Conservation (phyloP, 768 basidiomycete species). For the Leccinum broughii region DNA sequence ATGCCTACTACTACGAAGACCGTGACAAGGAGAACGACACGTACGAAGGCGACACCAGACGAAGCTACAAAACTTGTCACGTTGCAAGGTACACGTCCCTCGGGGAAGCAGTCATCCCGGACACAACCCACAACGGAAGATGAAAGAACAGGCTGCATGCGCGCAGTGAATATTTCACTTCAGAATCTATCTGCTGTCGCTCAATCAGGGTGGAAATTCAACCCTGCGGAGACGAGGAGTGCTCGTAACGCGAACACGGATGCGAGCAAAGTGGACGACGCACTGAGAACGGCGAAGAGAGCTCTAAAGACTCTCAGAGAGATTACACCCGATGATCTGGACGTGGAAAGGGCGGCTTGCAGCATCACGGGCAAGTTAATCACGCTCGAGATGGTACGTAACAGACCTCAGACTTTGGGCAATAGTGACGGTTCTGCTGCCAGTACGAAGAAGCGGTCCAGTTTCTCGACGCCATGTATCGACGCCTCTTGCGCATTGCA, state of each 20-base stretch:
- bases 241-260: constrained; percentile 20
- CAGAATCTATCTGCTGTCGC: constrained; percentile 53
- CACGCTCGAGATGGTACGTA: constrained; percentile 67
- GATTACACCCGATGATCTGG: constrained; percentile 47
- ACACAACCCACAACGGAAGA: constrained; percentile 32
- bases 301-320: constrained; percentile 50
- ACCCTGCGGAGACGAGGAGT: constrained; percentile 27
- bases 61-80: constrained; percentile 23
- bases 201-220: constrained; percentile 62
- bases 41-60: constrained; percentile 10
- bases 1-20: constrained; percentile 18
- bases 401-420: not conserved
- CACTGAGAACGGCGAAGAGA: constrained; percentile 37
- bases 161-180: constrained; percentile 59
- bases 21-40: constrained; percentile 11
- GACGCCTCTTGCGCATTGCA: constrained; percentile 35
- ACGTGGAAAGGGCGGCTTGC: constrained; percentile 73
- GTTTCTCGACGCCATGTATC: constrained; percentile 48
- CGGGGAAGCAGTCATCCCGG: constrained; percentile 25
- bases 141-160: constrained; percentile 53
- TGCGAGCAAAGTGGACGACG: constrained; percentile 38
- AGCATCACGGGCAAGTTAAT: constrained; percentile 69
- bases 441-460: constrained; percentile 56
- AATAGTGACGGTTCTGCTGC: not conserved
- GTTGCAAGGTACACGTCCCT: constrained; percentile 30